These are phyloP conservation scores for Chenopodium suecicum DNA, from an alignment of 148 eudicot species.

Conservation along the genomic window DNA sequence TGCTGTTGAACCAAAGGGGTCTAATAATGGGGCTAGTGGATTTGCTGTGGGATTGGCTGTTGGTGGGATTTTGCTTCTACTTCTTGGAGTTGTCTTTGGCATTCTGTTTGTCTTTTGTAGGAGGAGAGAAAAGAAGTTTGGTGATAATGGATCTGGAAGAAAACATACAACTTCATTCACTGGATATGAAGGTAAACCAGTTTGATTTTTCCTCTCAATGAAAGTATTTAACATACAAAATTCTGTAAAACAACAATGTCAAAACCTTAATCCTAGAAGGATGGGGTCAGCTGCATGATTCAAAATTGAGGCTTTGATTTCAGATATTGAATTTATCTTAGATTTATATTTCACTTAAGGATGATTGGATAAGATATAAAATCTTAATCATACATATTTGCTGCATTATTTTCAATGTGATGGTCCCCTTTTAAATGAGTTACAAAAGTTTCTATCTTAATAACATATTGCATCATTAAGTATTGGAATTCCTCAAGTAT, in stretches of 20 bases:
- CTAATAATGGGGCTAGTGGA: slow-evolving; percentile 30
- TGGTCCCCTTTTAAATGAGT: background rate
- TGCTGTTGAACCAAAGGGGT: slow-evolving; percentile 9
- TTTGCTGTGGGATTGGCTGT: slow-evolving; percentile 35
- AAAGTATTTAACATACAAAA: background rate
- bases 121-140: slow-evolving; percentile 27
- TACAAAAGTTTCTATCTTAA: background rate
- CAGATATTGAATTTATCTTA: background rate
- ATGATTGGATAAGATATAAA: background rate
- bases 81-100: slow-evolving; percentile 26
- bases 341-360: background rate
- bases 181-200: slow-evolving; percentile 26
- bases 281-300: background rate
- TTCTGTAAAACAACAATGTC: background rate
- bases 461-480: background rate
- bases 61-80: slow-evolving; percentile 36
- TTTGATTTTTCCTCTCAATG: background rate
- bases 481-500: background rate
- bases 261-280: no score
- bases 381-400: background rate
- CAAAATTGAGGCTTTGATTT: background rate
- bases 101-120: slow-evolving; percentile 28
- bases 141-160: slow-evolving; percentile 20
- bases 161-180: slow-evolving; percentile 20
- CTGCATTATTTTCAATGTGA: background rate